These are phyloP conservation scores for Ceratopteris richardii DNA, from an alignment of 75 land plant genomes.

Conservation along the genomic window DNA sequence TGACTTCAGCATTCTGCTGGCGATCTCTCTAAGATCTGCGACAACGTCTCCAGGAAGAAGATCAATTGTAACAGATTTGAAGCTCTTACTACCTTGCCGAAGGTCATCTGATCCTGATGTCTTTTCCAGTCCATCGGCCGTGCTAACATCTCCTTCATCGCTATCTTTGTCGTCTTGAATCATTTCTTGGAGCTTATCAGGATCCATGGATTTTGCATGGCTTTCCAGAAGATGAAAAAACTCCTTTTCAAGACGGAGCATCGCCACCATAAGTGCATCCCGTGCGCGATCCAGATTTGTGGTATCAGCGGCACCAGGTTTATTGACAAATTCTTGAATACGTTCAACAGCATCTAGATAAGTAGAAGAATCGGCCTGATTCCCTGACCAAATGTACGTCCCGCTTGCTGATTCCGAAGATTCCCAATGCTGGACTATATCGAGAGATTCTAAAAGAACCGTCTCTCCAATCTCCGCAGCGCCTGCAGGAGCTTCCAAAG, in stretches of 20 bases:
- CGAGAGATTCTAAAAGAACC: slow-evolving; percentile 19
- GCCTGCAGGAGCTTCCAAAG: not conserved
- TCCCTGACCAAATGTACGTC: slow-evolving; percentile 12
- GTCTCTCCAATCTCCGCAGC: not conserved
- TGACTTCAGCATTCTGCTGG: slow-evolving; percentile 55
- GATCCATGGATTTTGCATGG: slow-evolving; percentile 28
- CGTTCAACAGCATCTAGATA: slow-evolving; percentile 56
- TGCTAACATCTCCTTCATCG: slow-evolving; percentile 5
- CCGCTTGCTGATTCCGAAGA: slow-evolving; percentile 7
- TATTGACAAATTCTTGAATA: slow-evolving; percentile 15
- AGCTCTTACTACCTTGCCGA: slow-evolving; percentile 17
- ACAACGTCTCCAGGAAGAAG: slow-evolving; percentile 45
- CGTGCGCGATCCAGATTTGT: slow-evolving; percentile 36
- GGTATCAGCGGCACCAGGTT: slow-evolving; percentile 5
- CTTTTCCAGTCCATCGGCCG: slow-evolving; percentile 16
- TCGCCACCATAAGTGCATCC: slow-evolving; percentile 39
- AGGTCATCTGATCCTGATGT: slow-evolving; percentile 1
- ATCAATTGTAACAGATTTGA: slow-evolving; percentile 46
- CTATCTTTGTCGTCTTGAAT: not conserved
- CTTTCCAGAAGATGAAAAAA: slow-evolving; percentile 37
- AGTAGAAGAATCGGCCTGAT: slow-evolving; percentile 31
- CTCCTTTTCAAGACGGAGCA: slow-evolving; percentile 61
- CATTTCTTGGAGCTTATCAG: slow-evolving; percentile 9
- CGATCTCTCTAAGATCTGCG: slow-evolving; percentile 49
- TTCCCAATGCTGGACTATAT: slow-evolving; percentile 32